Conservation (phyloP, 1,284 basidiomycete species). For the Naganishia liquefaciens region DNA sequence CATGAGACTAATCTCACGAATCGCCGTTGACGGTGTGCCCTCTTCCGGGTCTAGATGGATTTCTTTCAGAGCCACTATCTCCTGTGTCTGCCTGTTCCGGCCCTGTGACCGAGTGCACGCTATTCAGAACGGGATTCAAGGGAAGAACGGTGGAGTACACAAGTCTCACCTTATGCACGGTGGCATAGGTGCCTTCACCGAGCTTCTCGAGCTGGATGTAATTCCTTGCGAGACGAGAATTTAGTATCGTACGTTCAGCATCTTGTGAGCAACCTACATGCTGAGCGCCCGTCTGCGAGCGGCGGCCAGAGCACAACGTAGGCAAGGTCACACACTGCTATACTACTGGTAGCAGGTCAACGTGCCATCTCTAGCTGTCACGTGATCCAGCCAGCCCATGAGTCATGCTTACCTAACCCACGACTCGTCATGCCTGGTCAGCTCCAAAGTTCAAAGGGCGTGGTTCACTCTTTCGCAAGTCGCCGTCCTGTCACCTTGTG, state of each 20-base stretch:
- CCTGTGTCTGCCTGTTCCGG: slow-evolving; percentile 72
- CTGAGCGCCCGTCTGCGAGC: not conserved
- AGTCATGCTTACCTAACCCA: slow-evolving; percentile 13
- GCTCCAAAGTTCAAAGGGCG: not conserved
- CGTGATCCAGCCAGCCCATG: slow-evolving; percentile 5
- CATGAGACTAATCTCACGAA: slow-evolving; percentile 93
- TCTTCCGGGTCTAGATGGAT: slow-evolving; percentile 98
- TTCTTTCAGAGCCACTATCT: slow-evolving; percentile 88
- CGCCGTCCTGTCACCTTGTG: not conserved
- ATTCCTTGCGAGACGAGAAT: slow-evolving; percentile 44
- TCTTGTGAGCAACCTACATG: not conserved
- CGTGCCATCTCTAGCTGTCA: slow-evolving; percentile 10
- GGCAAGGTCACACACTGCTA: too few species aligned
- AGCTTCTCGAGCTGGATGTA: slow-evolving; percentile 78
- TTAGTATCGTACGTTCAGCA: too few species aligned
- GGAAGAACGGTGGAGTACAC: not conserved
- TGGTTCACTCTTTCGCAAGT: not conserved
- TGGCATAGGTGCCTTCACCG: slow-evolving; percentile 65
- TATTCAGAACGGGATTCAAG: not conserved
- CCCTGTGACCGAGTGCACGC: slow-evolving; percentile 74
- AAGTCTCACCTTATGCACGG: slow-evolving; percentile 75
- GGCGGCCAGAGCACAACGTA: too few species aligned
- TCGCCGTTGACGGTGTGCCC: slow-evolving; percentile 95
- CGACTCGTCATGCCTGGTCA: slow-evolving; percentile 9
- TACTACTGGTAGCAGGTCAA: not conserved